phyloP scores from a whole-genome alignment of 768 basidiomycete species.

The Leccinum uliginosum region DNA sequence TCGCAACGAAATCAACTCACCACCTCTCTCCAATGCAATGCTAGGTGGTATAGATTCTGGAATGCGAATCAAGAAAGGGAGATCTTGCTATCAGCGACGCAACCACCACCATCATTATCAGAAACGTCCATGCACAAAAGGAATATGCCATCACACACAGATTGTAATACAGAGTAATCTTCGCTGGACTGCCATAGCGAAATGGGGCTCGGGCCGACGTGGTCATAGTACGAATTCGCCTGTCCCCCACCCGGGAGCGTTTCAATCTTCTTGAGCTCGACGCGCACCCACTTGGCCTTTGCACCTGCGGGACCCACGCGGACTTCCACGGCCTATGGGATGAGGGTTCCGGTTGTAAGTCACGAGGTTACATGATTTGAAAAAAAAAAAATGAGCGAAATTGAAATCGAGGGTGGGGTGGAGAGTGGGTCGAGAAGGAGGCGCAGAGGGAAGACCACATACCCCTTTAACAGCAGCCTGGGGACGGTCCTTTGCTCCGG shows the following conservation, averaged over 20 bases:
- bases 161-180: slow-evolving; percentile 64
- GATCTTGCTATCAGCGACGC: slow-evolving; percentile 68
- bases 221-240: slow-evolving; percentile 71
- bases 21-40: slow-evolving; percentile 72
- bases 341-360: slow-evolving; percentile 1
- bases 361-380: neutral
- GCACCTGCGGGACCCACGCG: slow-evolving; percentile 68
- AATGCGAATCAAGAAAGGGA: slow-evolving; percentile 85
- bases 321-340: slow-evolving; percentile 68
- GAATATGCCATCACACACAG: slow-evolving; percentile 40
- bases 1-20: slow-evolving; percentile 32
- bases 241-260: slow-evolving; percentile 67
- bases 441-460: slow-evolving; percentile 31
- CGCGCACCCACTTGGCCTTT: slow-evolving; percentile 89
- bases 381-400: no score
- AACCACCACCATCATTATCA: slow-evolving; percentile 3
- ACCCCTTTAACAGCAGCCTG: slow-evolving; percentile 86
- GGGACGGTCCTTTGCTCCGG: slow-evolving; percentile 67
- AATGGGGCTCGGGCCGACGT: slow-evolving; percentile 76
- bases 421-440: slow-evolving; percentile 3
- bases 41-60: slow-evolving; percentile 90
- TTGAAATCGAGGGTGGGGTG: slow-evolving; percentile 1
- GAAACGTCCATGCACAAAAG: slow-evolving; percentile 1
- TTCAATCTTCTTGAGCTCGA: slow-evolving; percentile 90
- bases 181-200: slow-evolving; percentile 79